phyloP scores from a whole-genome alignment of 208 protist genomes.

The Porcisia deanei region DNA sequence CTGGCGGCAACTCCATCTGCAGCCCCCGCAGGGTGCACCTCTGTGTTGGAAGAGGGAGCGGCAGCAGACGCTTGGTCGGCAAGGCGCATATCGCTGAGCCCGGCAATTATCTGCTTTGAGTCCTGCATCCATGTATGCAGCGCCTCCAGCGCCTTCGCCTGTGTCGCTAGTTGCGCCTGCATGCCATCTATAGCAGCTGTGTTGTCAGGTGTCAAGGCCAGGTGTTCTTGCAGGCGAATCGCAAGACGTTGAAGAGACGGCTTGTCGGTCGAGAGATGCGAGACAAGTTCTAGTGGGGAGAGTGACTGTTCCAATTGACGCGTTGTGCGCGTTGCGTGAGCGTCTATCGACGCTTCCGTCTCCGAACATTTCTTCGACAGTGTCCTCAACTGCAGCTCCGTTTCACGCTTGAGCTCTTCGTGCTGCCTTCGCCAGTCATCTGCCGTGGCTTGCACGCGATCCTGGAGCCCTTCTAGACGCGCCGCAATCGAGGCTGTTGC shows the following conservation, averaged over 20 bases:
- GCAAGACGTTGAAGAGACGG: slow-evolving; percentile 16
- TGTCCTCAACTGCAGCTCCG: not conserved
- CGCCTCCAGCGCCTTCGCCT: not conserved
- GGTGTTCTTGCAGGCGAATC: slow-evolving; percentile 10
- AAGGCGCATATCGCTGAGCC: not conserved
- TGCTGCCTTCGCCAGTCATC: slow-evolving; percentile 2
- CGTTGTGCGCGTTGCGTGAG: not conserved
- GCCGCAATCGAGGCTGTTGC: slow-evolving; percentile 2
- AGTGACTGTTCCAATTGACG: not conserved
- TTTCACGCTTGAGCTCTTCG: slow-evolving; percentile 8
- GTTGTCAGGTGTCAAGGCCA: not conserved
- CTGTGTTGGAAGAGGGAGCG: not conserved
- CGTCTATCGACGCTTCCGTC: not conserved
- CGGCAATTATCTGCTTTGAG: slow-evolving; percentile 1
- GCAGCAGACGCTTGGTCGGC: not conserved
- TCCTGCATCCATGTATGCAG: slow-evolving; percentile 1
- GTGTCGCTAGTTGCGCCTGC: slow-evolving; percentile 6
- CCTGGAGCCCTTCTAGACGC: slow-evolving; percentile 13
- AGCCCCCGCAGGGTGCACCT: not conserved
- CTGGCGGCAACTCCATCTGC: not conserved
- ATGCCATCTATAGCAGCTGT: slow-evolving; percentile 5
- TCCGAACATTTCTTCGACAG: slow-evolving; percentile 3
- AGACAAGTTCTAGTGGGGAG: slow-evolving; percentile 7
- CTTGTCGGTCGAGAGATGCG: not conserved
- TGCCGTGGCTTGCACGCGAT: not conserved